phyloP scores from a whole-genome alignment of 2,329 filamentous ascomycete species.

The Thielaviopsis populi region DNA sequence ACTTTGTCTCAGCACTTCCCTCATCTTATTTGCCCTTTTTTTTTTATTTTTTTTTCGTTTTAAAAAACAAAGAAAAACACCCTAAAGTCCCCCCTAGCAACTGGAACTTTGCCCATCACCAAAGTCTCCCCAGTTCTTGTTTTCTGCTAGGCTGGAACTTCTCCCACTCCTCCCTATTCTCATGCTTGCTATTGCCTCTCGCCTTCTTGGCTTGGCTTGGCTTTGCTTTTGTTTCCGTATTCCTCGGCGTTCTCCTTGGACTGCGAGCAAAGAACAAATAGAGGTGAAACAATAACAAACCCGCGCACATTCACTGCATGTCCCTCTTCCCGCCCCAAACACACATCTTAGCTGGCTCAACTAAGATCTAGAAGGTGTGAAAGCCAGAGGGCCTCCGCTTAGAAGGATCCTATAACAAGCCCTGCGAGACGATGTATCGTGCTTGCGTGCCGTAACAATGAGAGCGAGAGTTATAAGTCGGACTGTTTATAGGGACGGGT shows the following conservation, averaged over 20 bases:
- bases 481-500: too few species aligned
- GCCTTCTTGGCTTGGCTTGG: too few species aligned
- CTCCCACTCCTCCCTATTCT: background rate
- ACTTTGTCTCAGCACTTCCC: background rate
- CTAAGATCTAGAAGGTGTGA: background rate
- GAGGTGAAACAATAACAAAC: background rate
- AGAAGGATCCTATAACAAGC: background rate
- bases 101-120: background rate
- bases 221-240: background rate
- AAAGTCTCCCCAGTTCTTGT: background rate
- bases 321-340: background rate
- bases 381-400: background rate
- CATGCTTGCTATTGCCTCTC: background rate
- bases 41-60: too few species aligned
- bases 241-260: background rate
- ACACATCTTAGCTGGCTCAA: background rate
- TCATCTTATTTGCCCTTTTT: too few species aligned
- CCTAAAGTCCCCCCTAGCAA: background rate
- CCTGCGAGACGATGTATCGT: too few species aligned
- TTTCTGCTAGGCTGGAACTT: background rate
- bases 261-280: background rate
- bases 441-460: too few species aligned
- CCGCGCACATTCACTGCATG: background rate
- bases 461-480: too few species aligned
- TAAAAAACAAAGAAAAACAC: too few species aligned